These are phyloP conservation scores for Closterium sp. DNA, from an alignment of 139 green algal species.

Conservation along the genomic window DNA sequence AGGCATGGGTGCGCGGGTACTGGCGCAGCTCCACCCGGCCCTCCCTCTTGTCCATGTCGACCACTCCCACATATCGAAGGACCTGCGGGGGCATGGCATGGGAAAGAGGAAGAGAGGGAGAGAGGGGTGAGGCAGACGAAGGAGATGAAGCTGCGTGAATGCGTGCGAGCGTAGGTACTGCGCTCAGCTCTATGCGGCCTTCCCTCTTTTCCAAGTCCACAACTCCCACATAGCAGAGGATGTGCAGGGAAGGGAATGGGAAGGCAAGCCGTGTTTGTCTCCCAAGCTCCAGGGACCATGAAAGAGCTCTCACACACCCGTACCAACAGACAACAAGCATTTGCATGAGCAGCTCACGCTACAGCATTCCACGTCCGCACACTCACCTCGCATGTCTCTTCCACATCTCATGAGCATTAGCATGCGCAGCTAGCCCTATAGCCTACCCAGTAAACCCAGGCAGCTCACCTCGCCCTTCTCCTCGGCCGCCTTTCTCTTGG, in stretches of 20 bases:
- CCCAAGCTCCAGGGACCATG: too few relatives aligned
- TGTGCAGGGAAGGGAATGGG: slow-evolving; percentile 33
- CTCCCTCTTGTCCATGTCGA: slow-evolving; percentile 71
- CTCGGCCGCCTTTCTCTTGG: slow-evolving; percentile 67
- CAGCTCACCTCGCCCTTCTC: slow-evolving; percentile 71
- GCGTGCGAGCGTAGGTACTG: slow-evolving; percentile 80
- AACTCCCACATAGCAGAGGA: slow-evolving; percentile 90
- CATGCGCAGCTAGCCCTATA: too few relatives aligned
- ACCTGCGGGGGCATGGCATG: slow-evolving; percentile 49
- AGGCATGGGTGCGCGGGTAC: slow-evolving; percentile 84
- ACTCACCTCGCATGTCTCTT: too few relatives aligned
- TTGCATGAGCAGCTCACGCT: too few relatives aligned
- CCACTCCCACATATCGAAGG: slow-evolving; percentile 89
- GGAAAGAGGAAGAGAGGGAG: background rate
- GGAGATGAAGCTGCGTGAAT: slow-evolving; percentile 69
- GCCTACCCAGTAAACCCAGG: too few relatives aligned
- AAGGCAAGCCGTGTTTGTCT: too few relatives aligned
- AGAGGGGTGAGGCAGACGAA: background rate
- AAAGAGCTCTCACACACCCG: too few relatives aligned
- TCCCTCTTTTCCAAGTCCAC: slow-evolving; percentile 72
- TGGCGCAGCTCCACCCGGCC: slow-evolving; percentile 82
- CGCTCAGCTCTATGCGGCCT: slow-evolving; percentile 81
- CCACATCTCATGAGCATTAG: too few relatives aligned
- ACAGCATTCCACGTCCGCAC: too few relatives aligned
- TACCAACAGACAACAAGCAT: background rate